Evolutionary conservation across 2,329 filamentous ascomycete genomes (phyloP).

Genomic region (Xenoacremonium recifei): DNA sequence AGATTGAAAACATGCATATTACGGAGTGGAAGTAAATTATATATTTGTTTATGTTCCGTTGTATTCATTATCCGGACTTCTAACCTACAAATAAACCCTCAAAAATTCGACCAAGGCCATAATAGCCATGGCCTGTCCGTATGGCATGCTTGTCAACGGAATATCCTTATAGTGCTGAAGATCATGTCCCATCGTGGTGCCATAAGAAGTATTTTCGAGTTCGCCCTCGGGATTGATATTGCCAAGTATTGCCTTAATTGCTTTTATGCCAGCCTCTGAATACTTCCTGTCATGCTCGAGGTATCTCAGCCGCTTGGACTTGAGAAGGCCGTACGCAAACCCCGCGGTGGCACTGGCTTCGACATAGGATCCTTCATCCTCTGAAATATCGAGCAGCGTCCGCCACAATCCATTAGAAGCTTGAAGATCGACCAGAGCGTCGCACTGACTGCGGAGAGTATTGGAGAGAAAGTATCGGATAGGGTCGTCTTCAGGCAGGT

Average conservation of each 20-base stretch:
- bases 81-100: not conserved
- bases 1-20: too few relatives aligned
- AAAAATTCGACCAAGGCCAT: constrained; percentile 74
- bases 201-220: constrained; percentile 70
- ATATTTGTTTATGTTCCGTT: too few relatives aligned
- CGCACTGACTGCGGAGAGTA: constrained; percentile 65
- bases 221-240: constrained; percentile 66
- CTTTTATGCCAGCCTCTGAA: constrained; percentile 58
- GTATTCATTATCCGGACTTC: not conserved
- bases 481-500: constrained; percentile 63
- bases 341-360: constrained; percentile 76
- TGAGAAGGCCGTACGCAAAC: constrained; percentile 75
- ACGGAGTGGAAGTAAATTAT: too few relatives aligned
- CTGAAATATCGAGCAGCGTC: constrained; percentile 66
- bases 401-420: constrained; percentile 64
- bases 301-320: constrained; percentile 67
- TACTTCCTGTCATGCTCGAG: constrained; percentile 61
- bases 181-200: constrained; percentile 69
- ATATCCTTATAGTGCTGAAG: constrained; percentile 76
- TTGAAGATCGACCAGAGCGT: constrained; percentile 60
- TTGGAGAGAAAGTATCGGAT: constrained; percentile 56
- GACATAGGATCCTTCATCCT: constrained; percentile 64
- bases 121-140: constrained; percentile 79
- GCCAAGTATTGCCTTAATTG: constrained; percentile 61
- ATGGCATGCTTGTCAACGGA: constrained; percentile 73